Percentiles rank a stretch among this genome's conserved stretches.
Conservation (phyloP, 129 eudicot genomes). For the Centaurea solstitialis region DNA sequence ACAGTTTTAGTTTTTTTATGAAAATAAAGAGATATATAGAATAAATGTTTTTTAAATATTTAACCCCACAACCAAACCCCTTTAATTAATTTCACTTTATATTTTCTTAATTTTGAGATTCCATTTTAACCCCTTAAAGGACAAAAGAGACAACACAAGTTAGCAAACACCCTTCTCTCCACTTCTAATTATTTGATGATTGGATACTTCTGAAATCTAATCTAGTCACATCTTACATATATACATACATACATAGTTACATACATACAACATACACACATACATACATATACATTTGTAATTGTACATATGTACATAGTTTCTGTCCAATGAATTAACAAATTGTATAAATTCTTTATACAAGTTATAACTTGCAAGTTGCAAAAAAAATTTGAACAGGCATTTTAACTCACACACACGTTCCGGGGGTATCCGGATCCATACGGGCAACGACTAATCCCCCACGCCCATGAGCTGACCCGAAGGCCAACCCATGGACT, state of each 20-base stretch:
- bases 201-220: slow-evolving; percentile 26
- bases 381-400: no score
- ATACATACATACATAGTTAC: no score
- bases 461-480: no score
- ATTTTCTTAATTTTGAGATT: slow-evolving; percentile 33
- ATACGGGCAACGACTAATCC: no score
- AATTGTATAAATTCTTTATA: neutral
- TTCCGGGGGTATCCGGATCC: no score
- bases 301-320: neutral
- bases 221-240: neutral
- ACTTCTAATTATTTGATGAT: slow-evolving; percentile 41
- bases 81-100: slow-evolving; percentile 16
- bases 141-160: slow-evolving; percentile 47
- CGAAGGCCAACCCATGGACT: no score
- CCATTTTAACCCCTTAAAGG: slow-evolving; percentile 48
- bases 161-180: slow-evolving; percentile 39
- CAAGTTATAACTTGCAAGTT: neutral
- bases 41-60: slow-evolving; percentile 14
- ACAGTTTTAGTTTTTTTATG: slow-evolving; percentile 42
- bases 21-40: neutral
- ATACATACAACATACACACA: neutral
- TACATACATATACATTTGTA: no score
- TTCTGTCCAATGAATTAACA: neutral
- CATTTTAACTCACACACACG: no score
- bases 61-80: slow-evolving; percentile 30